Evolutionary conservation across 140 eudicot genomes (phyloP).

Genomic region (Oenanthe javanica): DNA sequence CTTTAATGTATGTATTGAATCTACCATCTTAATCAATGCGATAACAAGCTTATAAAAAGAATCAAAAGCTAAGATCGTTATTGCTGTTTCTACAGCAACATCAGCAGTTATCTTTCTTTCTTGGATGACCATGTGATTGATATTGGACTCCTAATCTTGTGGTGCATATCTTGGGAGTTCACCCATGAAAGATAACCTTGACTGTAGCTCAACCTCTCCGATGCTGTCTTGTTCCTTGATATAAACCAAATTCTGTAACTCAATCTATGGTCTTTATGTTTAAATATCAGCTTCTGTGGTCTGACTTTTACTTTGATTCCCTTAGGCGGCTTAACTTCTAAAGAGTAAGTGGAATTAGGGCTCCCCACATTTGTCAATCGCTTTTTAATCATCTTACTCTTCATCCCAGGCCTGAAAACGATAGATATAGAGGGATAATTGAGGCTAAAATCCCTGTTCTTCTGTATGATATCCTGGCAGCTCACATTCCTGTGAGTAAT

Average conservation of each 20-base stretch:
- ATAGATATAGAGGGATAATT: constrained; percentile 90
- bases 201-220: constrained; percentile 17
- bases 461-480: constrained; percentile 46
- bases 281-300: constrained; percentile 49
- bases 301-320: constrained; percentile 67
- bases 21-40: not conserved
- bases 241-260: constrained; percentile 64
- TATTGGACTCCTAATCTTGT: constrained; percentile 71
- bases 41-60: no score
- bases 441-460: constrained; percentile 66
- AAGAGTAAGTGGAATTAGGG: constrained; percentile 58
- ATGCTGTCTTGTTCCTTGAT: constrained; percentile 30
- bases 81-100: not conserved
- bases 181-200: constrained; percentile 56
- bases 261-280: constrained; percentile 42
- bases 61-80: not conserved
- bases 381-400: constrained; percentile 51
- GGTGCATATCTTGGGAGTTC: constrained; percentile 20
- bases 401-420: constrained; percentile 43
- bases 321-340: constrained; percentile 61
- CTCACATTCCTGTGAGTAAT: constrained; percentile 81
- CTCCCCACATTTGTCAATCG: constrained; percentile 74
- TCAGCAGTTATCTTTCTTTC: constrained; percentile 14
- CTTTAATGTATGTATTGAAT: not conserved
- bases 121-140: constrained; percentile 55